Conservation (phyloP, 768 basidiomycete genomes). For the Podaxis carcinomalis region DNA sequence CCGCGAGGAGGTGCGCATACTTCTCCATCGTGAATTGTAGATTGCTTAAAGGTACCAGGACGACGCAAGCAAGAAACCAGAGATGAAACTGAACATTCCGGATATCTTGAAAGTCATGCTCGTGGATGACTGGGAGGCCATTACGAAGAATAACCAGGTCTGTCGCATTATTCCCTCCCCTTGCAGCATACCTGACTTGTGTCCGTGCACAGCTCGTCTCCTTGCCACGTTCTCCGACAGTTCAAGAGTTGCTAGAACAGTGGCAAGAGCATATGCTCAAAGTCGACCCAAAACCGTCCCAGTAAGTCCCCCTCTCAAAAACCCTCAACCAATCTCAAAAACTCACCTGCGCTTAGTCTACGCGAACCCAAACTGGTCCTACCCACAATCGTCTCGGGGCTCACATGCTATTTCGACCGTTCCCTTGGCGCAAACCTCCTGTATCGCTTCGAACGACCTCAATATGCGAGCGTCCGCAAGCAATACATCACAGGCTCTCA, state of each 20-base stretch:
- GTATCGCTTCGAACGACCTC: conserved; percentile 93
- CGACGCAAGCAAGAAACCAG: conserved; percentile 73
- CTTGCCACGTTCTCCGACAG: conserved; percentile 76
- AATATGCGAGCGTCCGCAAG: conserved; percentile 79
- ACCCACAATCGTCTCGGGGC: conserved; percentile 79
- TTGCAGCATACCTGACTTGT: not conserved
- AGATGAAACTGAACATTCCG: conserved; percentile 88
- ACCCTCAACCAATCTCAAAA: not conserved
- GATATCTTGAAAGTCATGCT: conserved; percentile 85
- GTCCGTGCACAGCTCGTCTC: conserved; percentile 63
- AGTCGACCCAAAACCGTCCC: conserved; percentile 35
- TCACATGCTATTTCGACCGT: conserved; percentile 91
- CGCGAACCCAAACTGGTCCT: conserved; percentile 68
- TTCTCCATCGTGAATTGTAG: not conserved
- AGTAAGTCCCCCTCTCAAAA: conserved; percentile 28
- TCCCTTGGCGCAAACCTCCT: conserved; percentile 85
- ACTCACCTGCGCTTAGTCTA: conserved; percentile 36
- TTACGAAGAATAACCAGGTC: conserved; percentile 93
- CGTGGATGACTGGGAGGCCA: conserved; percentile 97
- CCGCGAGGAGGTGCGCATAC: conserved; percentile 61
- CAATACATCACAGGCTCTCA: conserved; percentile 68
- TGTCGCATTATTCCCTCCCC: conserved; percentile 1
- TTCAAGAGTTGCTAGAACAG: conserved; percentile 70
- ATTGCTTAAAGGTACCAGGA: conserved; percentile 40
- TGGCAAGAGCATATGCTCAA: conserved; percentile 64